Evolutionary conservation across 169 alveolate genomes (phyloP).

Genomic region (Cryptosporidium tyzzeri): DNA sequence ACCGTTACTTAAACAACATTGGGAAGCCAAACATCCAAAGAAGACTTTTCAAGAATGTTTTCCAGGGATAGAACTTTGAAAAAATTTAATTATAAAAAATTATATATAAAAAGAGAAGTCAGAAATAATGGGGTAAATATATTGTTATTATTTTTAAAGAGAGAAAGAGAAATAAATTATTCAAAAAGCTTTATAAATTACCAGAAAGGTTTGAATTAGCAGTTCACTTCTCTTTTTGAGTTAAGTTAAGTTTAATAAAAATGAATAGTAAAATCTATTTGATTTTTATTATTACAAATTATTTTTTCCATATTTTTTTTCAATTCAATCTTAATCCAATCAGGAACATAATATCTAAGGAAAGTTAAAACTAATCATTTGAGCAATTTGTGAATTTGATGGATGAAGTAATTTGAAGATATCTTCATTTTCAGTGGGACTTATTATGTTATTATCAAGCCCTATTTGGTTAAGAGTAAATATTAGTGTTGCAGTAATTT

Average conservation of each 20-base stretch:
- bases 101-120: slow-evolving; percentile 44
- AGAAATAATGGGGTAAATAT: slow-evolving; percentile 70
- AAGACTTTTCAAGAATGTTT: slow-evolving; percentile 56
- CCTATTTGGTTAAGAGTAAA: slow-evolving; percentile 51
- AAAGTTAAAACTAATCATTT: slow-evolving; percentile 17
- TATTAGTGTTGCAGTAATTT: slow-evolving; percentile 53
- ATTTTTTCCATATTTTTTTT: background rate
- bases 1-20: slow-evolving; percentile 61
- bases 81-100: background rate
- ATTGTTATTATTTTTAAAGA: slow-evolving; percentile 24
- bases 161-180: background rate
- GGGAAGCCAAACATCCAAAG: slow-evolving; percentile 77
- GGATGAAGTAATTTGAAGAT: slow-evolving; percentile 46
- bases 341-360: background rate
- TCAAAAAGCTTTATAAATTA: background rate
- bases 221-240: no score
- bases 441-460: slow-evolving; percentile 42
- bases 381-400: slow-evolving; percentile 47
- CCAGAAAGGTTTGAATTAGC: background rate
- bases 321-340: background rate
- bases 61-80: slow-evolving; percentile 33
- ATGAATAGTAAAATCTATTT: background rate
- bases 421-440: slow-evolving; percentile 14
- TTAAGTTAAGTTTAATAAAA: no score
- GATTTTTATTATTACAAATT: background rate